Percentiles rank a stretch among this genome's conserved stretches.
These are phyloP conservation scores for Corchorus olitorius DNA, from an alignment of 345 rosid species.

Conservation along the genomic window DNA sequence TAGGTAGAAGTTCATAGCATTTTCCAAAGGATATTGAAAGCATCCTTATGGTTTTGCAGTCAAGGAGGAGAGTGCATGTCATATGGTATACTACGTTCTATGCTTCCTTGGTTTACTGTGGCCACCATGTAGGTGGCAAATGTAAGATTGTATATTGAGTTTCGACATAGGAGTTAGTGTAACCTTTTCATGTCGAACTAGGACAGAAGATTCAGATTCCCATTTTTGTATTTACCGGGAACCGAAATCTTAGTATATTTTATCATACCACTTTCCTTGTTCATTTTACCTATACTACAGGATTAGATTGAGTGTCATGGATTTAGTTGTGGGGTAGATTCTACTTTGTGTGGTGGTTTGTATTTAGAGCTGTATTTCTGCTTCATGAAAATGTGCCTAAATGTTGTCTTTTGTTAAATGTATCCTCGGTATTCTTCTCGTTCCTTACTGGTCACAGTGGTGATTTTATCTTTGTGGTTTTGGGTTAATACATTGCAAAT, in stretches of 20 bases:
- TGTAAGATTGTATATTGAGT: conserved; percentile 12
- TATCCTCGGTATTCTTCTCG: no score
- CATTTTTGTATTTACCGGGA: conserved; percentile 29
- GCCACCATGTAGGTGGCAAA: not conserved
- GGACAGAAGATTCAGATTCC: conserved; percentile 25
- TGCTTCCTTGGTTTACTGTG: conserved; percentile 16
- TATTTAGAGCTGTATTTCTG: not conserved
- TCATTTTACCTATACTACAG: not conserved
- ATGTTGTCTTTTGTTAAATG: no score
- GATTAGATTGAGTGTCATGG: not conserved
- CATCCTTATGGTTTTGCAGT: conserved; percentile 9
- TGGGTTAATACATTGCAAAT: no score
- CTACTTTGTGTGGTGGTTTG: not conserved
- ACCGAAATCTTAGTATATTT: not conserved
- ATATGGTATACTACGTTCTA: not conserved
- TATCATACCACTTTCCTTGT: conserved; percentile 15
- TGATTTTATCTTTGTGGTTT: no score
- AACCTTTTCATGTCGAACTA: conserved; percentile 25
- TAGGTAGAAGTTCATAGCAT: conserved; percentile 46
- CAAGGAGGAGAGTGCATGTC: not conserved
- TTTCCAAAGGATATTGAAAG: not conserved
- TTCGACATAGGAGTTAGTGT: conserved; percentile 16
- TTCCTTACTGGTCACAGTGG: no score
- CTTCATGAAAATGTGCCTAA: not conserved
- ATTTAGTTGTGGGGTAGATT: not conserved